Conservation (phyloP, 306 rosid genomes). For the Carpinus fangiana region DNA sequence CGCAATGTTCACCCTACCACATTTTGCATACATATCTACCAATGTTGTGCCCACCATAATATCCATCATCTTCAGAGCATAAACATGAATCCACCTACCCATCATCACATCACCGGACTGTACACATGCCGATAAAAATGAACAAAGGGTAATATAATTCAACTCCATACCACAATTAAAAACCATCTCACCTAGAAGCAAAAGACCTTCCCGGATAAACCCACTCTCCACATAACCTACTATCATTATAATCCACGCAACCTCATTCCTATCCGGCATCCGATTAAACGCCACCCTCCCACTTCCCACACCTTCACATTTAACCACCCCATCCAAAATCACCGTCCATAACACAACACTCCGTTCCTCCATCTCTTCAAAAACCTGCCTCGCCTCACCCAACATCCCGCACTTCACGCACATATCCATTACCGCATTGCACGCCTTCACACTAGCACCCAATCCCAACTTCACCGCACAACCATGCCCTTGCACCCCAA, state of each 20-base stretch:
- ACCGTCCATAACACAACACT: slow-evolving; percentile 81
- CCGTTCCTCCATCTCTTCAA: slow-evolving; percentile 47
- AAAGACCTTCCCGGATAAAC: slow-evolving; percentile 43
- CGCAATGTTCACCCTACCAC: slow-evolving; percentile 58
- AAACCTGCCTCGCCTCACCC: slow-evolving; percentile 51
- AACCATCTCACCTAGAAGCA: slow-evolving; percentile 56
- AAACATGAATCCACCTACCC: slow-evolving; percentile 72
- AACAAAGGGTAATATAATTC: slow-evolving; percentile 58
- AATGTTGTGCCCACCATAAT: slow-evolving; percentile 64
- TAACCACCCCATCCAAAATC: slow-evolving; percentile 61
- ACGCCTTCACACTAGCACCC: slow-evolving; percentile 34
- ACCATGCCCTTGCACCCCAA: slow-evolving; percentile 53
- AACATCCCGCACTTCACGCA: slow-evolving; percentile 61
- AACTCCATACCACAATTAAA: slow-evolving; percentile 43
- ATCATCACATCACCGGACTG: slow-evolving; percentile 51
- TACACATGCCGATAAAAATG: slow-evolving; percentile 59
- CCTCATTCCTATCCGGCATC: slow-evolving; percentile 76
- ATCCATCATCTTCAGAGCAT: slow-evolving; percentile 52
- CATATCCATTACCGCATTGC: slow-evolving; percentile 69
- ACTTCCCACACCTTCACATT: slow-evolving; percentile 56
- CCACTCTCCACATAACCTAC: slow-evolving; percentile 58
- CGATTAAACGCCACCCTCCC: slow-evolving; percentile 59
- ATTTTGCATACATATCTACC: slow-evolving; percentile 75
- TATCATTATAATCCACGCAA: slow-evolving; percentile 77
- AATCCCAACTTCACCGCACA: slow-evolving; percentile 48